Base-by-base conservation (phyloP, 176 grass and related monocot genomes). In the Cocos nucifera region DNA sequence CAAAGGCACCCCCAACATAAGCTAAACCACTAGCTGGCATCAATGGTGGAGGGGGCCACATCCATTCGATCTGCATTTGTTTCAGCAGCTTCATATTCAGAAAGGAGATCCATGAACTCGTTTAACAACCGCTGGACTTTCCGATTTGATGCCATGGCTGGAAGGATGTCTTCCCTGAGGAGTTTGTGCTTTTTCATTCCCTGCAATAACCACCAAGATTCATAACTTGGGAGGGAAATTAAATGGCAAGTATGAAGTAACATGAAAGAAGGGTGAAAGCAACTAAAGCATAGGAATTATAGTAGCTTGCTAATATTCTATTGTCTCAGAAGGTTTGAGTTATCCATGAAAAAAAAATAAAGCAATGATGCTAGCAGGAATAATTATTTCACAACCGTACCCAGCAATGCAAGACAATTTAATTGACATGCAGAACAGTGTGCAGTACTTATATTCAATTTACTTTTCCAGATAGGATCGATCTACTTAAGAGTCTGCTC, bases 131-230 rank as follows among this genome's bases (percentile, higher is more conserved):
- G 70, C 55, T 98, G 93, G 56, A 98, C 87, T 73, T 98, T 98
- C 51, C 87, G 69, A 64, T 98, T 98, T 1, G 81, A 83, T 17
- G 93, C 93, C 84, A 98, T 86, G 2, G 84, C 86, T 17, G 87
- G 93, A 69, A 98, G 79, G 49, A 98, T 79, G 48, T 82, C 84
- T 81, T 98, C 93, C 76, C 70, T 80, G 2, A 98, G 81, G 53
- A 98, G 75, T 48, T 83, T 86, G 21, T 88, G 87, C 30, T 98
- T 98, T 73, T 92, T 82, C 76, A 98, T 88, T 66, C 93, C 93
- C 93, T 98, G 79, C 16, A 79, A n/a, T 54, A 44, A 44, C 35
- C 35, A 44, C 9, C 8, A 35, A 30, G 9, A 53, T 54, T 54
- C n/a, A 22, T 44, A 44, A 44, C 35, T 44, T 44, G 35, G 35